Evolutionary conservation across 2,329 filamentous ascomycete species (phyloP), one percentile per base, ranked within the genome.

Genomic region (Aspergillus pseudonomiae): DNA sequence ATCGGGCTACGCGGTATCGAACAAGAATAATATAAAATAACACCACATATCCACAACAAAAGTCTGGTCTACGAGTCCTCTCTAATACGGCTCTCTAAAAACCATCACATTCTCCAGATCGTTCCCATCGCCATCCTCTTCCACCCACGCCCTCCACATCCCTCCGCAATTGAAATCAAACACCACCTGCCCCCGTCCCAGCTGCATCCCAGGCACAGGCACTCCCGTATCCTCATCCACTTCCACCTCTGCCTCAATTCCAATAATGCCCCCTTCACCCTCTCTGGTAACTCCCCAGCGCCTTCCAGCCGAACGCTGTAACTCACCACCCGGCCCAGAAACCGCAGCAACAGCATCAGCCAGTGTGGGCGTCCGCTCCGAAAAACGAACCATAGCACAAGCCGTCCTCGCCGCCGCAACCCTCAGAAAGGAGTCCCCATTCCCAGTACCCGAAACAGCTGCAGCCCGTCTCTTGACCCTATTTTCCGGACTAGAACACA

Each of bases 91-190:
- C 34, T 78, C 78, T 61, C 73, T 74, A 61, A 82, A 82, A 1
- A 81, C 80, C 79, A 81, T 81, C 16, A 81, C 75, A 55, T 69
- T 73, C 65, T 81, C 78, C 26, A 69, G 59, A 14, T 78, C 74
- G 39, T 68, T 67, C 5, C 73, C 75, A 67, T 72, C 59, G 12
- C 60, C 68, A 26, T 74, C 71, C 55, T 79, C 76, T 61, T 85
- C 82, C 57, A 83, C 79, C 80, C 90, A 94, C 0, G 92, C 92
- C 24, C 93, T 85, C 73, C 93, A 95, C 91, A 97, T 94, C 0
- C 93, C 93, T 5, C 89, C 91, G 70, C 91, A 95, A 74, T 97
- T 96, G 75, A 89, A 93, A 70, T 94, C 91, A 75, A 89, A 90
- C 19, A 94, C 79, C 6, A 96, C 83, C 58, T 85, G 82, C 0